Base-by-base conservation (phyloP, 148 eudicot genomes). In the Amaranthus cruentus region DNA sequence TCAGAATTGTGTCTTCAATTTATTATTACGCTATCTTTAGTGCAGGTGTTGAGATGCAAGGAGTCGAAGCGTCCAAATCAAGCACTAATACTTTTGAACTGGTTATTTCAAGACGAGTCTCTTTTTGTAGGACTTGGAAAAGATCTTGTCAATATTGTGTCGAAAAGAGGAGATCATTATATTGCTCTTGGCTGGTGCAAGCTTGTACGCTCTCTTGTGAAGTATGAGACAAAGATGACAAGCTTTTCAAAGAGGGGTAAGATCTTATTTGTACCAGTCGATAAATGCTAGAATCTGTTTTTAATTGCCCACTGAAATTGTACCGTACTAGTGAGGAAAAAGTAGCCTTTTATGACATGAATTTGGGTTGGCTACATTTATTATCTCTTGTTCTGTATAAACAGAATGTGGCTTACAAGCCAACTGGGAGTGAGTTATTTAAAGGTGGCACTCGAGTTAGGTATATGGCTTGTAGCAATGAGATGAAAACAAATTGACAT, bases 141-240 rank as follows among this genome's bases (percentile, higher is more conserved):
- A 55, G 77, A 82, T 76, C 77, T 91, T 55, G 83, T 78, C n/a
- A 68, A 72, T 60, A 81, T 88, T 75, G 61, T 88, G 38, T 75
- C 60, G 42, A 86, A 88, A 68, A 91, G 84, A 75, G 90, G 88
- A 58, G 97, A 91, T 72, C 91, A 48, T 56, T 83, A 83, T 77
- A 81, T 88, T 81, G 83, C 87, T 47, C 84, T 91, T 72, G 94
- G 97, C 52, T 91, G 97, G 97, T 91, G 97, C 74, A 81, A 68
- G 64, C 87, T 91, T 73, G 80, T 86, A 60, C 89, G 89, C 44
- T 80, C 79, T 63, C 84, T 91, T 69, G 73, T 91, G 15, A 87
- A 86, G 61, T 86, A 79, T 76, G 94, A 91, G 49, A 80, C 69
- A 66, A 73, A 76, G 28, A 76, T 68, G 84, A 65, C 80, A 21